A percentile compares a stretch with the other conserved stretches of the same genome.
phyloP scores from a whole-genome alignment of 1,284 basidiomycete genomes.

The Ustilago vetiveriae region DNA sequence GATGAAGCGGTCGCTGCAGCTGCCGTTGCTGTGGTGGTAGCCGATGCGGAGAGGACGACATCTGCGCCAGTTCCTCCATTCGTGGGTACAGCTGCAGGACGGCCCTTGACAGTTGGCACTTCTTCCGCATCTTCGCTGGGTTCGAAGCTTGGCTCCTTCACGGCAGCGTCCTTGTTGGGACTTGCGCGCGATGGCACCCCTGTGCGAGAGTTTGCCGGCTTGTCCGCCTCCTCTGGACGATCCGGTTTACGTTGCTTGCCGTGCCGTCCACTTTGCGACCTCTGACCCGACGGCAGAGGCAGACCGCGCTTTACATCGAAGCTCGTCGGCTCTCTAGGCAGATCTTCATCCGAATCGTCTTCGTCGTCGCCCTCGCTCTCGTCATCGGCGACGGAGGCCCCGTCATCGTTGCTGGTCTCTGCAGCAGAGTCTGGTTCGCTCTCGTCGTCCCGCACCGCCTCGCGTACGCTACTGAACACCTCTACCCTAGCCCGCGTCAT shows the following conservation, averaged over 20 bases:
- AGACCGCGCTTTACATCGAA: constrained; percentile 13
- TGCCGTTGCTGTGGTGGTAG: constrained; percentile 12
- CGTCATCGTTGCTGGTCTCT: constrained; percentile 44
- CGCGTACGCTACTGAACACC: constrained; percentile 88
- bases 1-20: constrained; percentile 15
- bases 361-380: constrained; percentile 53
- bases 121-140: constrained; percentile 17
- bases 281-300: constrained; percentile 2
- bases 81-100: neutral
- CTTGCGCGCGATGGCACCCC: constrained; percentile 1
- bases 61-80: neutral
- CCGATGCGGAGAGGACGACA: constrained; percentile 10
- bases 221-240: neutral
- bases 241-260: constrained; percentile 9
- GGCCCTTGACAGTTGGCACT: constrained; percentile 21
- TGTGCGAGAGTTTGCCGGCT: neutral
- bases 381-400: constrained; percentile 45
- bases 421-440: constrained; percentile 46
- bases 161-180: constrained; percentile 3
- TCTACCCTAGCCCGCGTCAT: constrained; percentile 88
- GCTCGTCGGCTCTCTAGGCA: constrained; percentile 12
- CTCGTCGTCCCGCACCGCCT: constrained; percentile 85
- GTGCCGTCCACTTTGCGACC: constrained; percentile 1
- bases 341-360: constrained; percentile 41
- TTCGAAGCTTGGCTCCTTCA: too few relatives aligned